Evolutionary conservation across 2,329 filamentous ascomycete genomes (phyloP).

Genomic region (Thielaviopsis punctulata): DNA sequence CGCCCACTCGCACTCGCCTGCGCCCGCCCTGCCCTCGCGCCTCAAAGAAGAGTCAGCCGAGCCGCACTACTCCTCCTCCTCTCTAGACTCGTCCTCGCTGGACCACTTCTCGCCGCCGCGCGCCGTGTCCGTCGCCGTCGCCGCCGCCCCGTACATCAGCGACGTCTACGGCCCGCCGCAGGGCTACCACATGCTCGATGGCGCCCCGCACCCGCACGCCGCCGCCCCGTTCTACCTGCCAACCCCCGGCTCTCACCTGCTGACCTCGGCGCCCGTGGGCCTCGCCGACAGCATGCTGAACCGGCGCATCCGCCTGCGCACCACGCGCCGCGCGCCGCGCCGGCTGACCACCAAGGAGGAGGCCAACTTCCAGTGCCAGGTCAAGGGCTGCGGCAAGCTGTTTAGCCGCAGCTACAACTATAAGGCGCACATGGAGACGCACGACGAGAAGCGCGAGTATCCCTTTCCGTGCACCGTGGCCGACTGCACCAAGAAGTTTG

Average conservation of each 20-base stretch:
- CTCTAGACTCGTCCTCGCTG: background rate
- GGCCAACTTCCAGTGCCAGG: conserved; percentile 52
- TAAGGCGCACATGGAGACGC: conserved; percentile 71
- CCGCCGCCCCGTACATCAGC: conserved; percentile 7
- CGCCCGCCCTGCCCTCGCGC: conserved; percentile 17
- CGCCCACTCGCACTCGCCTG: conserved; percentile 4
- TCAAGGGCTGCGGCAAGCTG: conserved; percentile 54
- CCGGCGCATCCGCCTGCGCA: conserved; percentile 11
- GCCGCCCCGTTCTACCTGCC: conserved; percentile 10
- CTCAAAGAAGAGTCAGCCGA: conserved; percentile 23
- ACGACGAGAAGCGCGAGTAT: conserved; percentile 56
- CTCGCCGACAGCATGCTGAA: conserved; percentile 2
- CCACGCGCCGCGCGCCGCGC: conserved; percentile 24
- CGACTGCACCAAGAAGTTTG: conserved; percentile 59
- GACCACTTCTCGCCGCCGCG: conserved; percentile 26
- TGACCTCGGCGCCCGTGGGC: conserved; percentile 13
- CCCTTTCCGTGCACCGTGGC: conserved; percentile 48
- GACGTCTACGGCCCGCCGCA: conserved; percentile 10
- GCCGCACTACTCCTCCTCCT: conserved; percentile 20
- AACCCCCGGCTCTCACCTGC: background rate
- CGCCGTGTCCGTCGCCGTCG: conserved; percentile 11
- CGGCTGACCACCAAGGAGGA: conserved; percentile 48
- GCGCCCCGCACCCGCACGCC: conserved; percentile 12
- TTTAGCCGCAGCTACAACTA: conserved; percentile 79
- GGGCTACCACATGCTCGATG: conserved; percentile 12